These are phyloP conservation scores for Pseudozyma thailandica DNA, from an alignment of 1,284 basidiomycete genomes.

Conservation along the genomic window DNA sequence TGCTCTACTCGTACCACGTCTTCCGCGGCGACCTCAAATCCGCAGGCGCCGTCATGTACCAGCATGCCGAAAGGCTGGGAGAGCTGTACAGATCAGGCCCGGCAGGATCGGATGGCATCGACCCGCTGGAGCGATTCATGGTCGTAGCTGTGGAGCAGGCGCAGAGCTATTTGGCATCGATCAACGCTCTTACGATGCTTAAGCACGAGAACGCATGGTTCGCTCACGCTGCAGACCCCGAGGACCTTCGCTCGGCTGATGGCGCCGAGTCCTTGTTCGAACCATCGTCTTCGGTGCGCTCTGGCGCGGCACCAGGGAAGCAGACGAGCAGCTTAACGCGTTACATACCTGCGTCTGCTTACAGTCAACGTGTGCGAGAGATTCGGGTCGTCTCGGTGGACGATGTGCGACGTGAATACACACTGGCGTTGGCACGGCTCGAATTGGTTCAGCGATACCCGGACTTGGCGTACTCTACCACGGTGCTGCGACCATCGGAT, in stretches of 20 bases:
- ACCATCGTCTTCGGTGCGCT: conserved; percentile 11
- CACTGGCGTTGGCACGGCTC: conserved; percentile 81
- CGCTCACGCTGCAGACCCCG: conserved; percentile 66
- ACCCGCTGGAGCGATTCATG: conserved; percentile 48
- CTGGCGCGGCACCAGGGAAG: conserved; percentile 17
- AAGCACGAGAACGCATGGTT: conserved; percentile 87
- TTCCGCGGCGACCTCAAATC: conserved; percentile 66
- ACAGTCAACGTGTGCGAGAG: conserved; percentile 72
- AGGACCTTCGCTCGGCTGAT: conserved; percentile 16
- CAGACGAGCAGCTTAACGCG: conserved; percentile 74
- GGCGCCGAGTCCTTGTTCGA: conserved; percentile 34
- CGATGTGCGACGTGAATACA: conserved; percentile 87
- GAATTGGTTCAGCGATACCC: conserved; percentile 77
- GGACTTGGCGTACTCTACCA: conserved; percentile 68
- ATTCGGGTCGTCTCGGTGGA: conserved; percentile 81
- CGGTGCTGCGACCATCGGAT: conserved; percentile 68
- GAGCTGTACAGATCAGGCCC: conserved; percentile 65
- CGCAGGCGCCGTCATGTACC: conserved; percentile 81
- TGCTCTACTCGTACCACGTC: conserved; percentile 86
- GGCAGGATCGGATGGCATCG: conserved; percentile 12
- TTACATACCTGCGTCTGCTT: conserved; percentile 78
- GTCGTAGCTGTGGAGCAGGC: conserved; percentile 78
- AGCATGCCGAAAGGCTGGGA: conserved; percentile 83
- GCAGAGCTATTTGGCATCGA: conserved; percentile 82
- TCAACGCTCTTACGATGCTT: conserved; percentile 87